These are phyloP conservation scores for Rickenella mellea DNA, from an alignment of 768 basidiomycete genomes.

Conservation along the genomic window DNA sequence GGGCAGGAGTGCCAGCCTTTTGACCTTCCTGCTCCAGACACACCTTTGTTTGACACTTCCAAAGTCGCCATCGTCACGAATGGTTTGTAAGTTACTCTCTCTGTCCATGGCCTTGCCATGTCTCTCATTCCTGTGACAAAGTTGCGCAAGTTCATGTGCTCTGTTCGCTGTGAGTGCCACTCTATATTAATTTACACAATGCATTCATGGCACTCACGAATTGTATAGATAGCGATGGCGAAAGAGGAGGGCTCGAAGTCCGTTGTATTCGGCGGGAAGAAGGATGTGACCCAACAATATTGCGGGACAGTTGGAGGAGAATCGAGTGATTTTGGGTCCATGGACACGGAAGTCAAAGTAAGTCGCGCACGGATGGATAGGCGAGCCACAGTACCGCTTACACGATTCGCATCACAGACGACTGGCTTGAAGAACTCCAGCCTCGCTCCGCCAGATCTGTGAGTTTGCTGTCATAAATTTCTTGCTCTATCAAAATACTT, in stretches of 20 bases:
- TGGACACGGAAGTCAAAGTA: conserved; percentile 54
- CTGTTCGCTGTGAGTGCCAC: conserved; percentile 17
- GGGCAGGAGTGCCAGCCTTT: conserved; percentile 27
- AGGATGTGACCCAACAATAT: conserved; percentile 40
- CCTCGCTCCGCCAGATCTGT: conserved; percentile 55
- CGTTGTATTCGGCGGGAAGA: conserved; percentile 47
- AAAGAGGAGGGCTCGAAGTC: conserved; percentile 48
- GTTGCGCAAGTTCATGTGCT: conserved; percentile 18
- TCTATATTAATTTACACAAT: too few species aligned
- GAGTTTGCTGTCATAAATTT: conserved; percentile 14
- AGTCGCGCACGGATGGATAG: conserved; percentile 13
- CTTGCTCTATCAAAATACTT: too few species aligned
- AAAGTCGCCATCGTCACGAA: conserved; percentile 48
- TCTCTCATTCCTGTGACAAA: conserved; percentile 5
- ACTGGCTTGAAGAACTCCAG: conserved; percentile 42
- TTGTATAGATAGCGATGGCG: conserved; percentile 53
- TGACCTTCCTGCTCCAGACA: conserved; percentile 25
- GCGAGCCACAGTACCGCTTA: not conserved
- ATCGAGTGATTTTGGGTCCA: conserved; percentile 45
- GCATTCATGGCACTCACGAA: not conserved
- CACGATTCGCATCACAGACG: conserved; percentile 22
- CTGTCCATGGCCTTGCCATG: conserved; percentile 19
- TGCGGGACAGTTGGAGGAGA: conserved; percentile 58
- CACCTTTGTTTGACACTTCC: conserved; percentile 38
- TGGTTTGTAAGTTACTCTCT: conserved; percentile 40